Percentiles rank a stretch among this genome's conserved stretches.
Evolutionary conservation across 228 moss, liverwort and hornwort species (phyloP).

Genomic region (Sphagnum magellanicum): DNA sequence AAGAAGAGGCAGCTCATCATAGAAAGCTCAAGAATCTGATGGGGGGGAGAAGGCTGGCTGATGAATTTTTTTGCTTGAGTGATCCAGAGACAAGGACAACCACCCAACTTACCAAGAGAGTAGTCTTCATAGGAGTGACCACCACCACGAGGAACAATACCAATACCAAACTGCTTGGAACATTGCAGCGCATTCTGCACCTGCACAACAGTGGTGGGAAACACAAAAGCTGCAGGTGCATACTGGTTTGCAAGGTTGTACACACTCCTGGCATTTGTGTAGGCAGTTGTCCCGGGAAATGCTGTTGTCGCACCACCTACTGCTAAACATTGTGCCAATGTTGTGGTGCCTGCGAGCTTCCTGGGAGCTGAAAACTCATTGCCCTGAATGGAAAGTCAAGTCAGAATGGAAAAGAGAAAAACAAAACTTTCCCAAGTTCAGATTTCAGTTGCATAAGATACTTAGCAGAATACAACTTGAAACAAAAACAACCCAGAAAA

Average conservation of each 20-base stretch:
- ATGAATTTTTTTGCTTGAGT: too few species aligned
- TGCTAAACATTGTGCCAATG: conserved; percentile 23
- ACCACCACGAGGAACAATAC: conserved; percentile 64
- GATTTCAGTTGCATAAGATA: too few species aligned
- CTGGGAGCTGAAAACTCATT: neutral
- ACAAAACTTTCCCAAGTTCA: too few species aligned
- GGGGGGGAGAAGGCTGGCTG: too few species aligned
- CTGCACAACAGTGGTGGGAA: conserved; percentile 45
- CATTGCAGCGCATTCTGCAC: conserved; percentile 61
- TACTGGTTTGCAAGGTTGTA: conserved; percentile 42
- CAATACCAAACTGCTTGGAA: conserved; percentile 49
- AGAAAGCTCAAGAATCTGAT: too few species aligned
- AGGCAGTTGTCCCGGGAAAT: conserved; percentile 54
- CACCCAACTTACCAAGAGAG: conserved; percentile 34
- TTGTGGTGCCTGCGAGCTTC: conserved; percentile 2
- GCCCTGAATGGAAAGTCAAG: too few species aligned
- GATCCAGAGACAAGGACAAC: too few species aligned
- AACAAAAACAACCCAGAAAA: too few species aligned
- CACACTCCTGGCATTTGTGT: conserved; percentile 26
- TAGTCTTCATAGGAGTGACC: conserved; percentile 83
- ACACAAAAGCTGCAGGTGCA: conserved; percentile 63
- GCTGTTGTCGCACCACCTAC: conserved; percentile 38
- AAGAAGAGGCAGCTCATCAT: too few species aligned
- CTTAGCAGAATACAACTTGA: too few species aligned
- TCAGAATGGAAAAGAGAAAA: too few species aligned